Percentiles rank a stretch among this genome's conserved stretches.
These are phyloP conservation scores for Cyberlindnera euphorbiiphila DNA, from an alignment of 805 yeast species.

Conservation along the genomic window DNA sequence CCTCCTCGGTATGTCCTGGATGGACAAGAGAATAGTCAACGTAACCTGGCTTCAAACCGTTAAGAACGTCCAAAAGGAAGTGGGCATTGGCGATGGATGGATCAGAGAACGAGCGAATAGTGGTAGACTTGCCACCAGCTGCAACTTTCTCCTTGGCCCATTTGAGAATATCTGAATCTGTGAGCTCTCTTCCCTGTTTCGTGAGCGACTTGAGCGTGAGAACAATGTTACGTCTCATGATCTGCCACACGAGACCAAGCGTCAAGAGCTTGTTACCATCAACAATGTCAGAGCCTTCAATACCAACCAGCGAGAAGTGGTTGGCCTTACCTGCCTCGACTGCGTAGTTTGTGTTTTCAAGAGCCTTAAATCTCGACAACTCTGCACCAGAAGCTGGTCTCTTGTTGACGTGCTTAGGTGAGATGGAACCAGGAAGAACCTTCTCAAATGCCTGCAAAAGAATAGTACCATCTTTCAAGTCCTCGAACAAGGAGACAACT, in stretches of 20 bases:
- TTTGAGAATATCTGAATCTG: slow-evolving; percentile 81
- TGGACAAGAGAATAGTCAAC: slow-evolving; percentile 93
- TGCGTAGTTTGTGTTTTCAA: slow-evolving; percentile 98
- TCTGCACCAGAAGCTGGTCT: slow-evolving; percentile 74
- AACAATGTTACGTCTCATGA: slow-evolving; percentile 94
- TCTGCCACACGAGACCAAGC: slow-evolving; percentile 94
- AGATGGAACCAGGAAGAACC: slow-evolving; percentile 90
- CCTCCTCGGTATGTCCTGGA: slow-evolving; percentile 76
- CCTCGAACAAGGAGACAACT: slow-evolving; percentile 87
- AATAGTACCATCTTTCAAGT: slow-evolving; percentile 87
- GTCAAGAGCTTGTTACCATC: slow-evolving; percentile 90
- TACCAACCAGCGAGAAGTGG: slow-evolving; percentile 91
- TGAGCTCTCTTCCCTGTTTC: slow-evolving; percentile 61
- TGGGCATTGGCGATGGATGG: slow-evolving; percentile 70
- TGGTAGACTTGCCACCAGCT: slow-evolving; percentile 76
- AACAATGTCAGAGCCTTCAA: slow-evolving; percentile 94
- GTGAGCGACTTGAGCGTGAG: slow-evolving; percentile 74
- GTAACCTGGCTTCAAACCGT: slow-evolving; percentile 95
- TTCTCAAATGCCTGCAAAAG: slow-evolving; percentile 91
- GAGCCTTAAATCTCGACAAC: slow-evolving; percentile 85
- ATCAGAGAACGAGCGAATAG: slow-evolving; percentile 84
- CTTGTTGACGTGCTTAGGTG: slow-evolving; percentile 75
- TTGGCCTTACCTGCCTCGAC: slow-evolving; percentile 93
- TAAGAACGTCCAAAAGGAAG: slow-evolving; percentile 81
- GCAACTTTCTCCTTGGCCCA: slow-evolving; percentile 90